Percentiles rank a stretch among this genome's conserved stretches.
phyloP scores from a whole-genome alignment of 1,139 yeast species.

The Candida albicans region DNA sequence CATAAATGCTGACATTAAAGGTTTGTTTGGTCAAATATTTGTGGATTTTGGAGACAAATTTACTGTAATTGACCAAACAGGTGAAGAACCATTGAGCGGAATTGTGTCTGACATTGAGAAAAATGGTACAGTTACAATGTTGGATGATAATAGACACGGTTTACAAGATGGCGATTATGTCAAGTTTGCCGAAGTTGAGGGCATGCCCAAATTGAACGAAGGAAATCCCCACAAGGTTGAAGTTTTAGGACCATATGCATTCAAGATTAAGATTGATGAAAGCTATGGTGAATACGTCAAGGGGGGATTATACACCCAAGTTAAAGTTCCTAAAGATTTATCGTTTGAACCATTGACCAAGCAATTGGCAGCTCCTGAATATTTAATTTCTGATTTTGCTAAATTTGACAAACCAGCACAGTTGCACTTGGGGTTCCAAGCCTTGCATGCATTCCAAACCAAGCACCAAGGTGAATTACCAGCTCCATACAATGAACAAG shows the following conservation, averaged over 20 bases:
- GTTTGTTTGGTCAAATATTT: constrained; percentile 85
- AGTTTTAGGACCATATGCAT: constrained; percentile 93
- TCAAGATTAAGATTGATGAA: constrained; percentile 60
- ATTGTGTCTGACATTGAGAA: constrained; percentile 83
- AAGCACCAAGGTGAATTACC: constrained; percentile 70
- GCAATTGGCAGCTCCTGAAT: constrained; percentile 79
- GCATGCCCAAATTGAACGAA: constrained; percentile 64
- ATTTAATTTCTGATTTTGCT: constrained; percentile 80
- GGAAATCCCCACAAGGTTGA: constrained; percentile 73
- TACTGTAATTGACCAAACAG: constrained; percentile 79
- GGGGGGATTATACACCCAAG: constrained; percentile 93
- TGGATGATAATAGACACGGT: constrained; percentile 92
- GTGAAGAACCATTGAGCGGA: constrained; percentile 89
- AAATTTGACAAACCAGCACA: constrained; percentile 91
- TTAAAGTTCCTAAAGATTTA: constrained; percentile 71
- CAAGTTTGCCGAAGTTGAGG: constrained; percentile 83
- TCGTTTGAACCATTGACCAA: constrained; percentile 62
- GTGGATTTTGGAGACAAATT: constrained; percentile 87
- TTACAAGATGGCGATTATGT: constrained; percentile 90
- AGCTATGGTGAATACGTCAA: constrained; percentile 63
- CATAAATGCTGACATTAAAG: constrained; percentile 79
- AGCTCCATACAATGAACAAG: constrained; percentile 70
- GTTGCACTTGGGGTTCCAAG: constrained; percentile 89
- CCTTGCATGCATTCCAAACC: constrained; percentile 70
- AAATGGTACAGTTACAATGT: constrained; percentile 90